Conservation (phyloP, 306 rosid species). For the Abrus precatorius region DNA sequence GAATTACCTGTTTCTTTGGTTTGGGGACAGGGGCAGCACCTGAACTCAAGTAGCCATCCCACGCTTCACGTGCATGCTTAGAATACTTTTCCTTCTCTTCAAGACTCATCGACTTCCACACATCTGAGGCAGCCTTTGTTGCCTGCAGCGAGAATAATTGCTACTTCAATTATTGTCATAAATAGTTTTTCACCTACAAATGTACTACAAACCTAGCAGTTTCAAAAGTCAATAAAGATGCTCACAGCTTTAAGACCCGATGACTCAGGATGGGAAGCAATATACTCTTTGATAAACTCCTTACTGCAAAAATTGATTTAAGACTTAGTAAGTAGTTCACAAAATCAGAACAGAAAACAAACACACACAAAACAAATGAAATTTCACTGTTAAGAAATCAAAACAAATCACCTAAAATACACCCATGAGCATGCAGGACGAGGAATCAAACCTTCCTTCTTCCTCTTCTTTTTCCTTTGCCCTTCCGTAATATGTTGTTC, state of each 20-base stretch:
- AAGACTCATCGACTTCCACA: constrained; percentile 59
- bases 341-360: neutral
- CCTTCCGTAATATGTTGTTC: neutral
- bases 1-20: constrained; percentile 58
- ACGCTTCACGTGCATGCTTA: constrained; percentile 54
- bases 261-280: constrained; percentile 22
- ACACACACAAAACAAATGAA: neutral
- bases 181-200: neutral
- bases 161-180: neutral
- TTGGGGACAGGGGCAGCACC: constrained; percentile 48
- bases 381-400: neutral
- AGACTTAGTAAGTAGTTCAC: neutral
- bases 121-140: constrained; percentile 60
- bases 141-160: constrained; percentile 38
- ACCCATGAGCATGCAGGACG: constrained; percentile 31
- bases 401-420: constrained; percentile 3
- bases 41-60: constrained; percentile 54
- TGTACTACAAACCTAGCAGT: neutral
- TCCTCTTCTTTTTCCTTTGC: constrained; percentile 12
- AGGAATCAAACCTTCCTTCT: neutral
- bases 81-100: constrained; percentile 61
- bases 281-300: constrained; percentile 28
- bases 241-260: constrained; percentile 16
- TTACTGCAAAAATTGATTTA: constrained; percentile 14
- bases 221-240: neutral